These are phyloP conservation scores for Panicum hallii DNA, from an alignment of 202 grass and related monocot species.

Conservation along the genomic window DNA sequence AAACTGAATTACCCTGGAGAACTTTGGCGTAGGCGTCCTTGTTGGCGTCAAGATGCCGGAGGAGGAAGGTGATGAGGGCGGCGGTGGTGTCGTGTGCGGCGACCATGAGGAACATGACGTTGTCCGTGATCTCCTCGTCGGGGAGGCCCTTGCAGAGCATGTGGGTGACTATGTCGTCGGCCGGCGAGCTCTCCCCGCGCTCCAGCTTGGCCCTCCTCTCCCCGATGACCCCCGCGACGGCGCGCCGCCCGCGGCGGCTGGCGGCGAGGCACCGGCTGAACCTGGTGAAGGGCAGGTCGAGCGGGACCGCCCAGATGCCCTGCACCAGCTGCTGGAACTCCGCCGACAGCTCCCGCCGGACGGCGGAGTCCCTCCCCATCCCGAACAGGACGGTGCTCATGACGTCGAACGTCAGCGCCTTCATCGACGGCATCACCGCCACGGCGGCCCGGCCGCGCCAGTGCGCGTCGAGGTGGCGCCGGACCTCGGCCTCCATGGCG, in stretches of 20 bases:
- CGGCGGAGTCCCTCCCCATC: background rate
- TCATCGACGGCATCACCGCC: constrained; percentile 35
- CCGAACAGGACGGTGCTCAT: constrained; percentile 34
- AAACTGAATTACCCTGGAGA: background rate
- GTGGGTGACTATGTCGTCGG: constrained; percentile 34
- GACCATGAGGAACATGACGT: constrained; percentile 30
- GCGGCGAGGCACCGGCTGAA: constrained; percentile 38
- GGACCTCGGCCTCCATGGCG: constrained; percentile 13
- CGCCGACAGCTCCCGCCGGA: background rate
- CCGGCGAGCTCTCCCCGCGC: constrained; percentile 9
- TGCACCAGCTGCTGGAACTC: constrained; percentile 20
- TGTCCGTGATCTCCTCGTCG: constrained; percentile 45
- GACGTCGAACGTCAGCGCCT: constrained; percentile 32
- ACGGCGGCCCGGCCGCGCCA: background rate
- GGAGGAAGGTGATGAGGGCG: constrained; percentile 42
- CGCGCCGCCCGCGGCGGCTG: constrained; percentile 15
- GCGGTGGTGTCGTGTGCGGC: constrained; percentile 35
- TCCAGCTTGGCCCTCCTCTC: background rate
- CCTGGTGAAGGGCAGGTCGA: constrained; percentile 43
- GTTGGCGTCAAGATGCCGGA: constrained; percentile 41
- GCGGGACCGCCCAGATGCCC: constrained; percentile 32
- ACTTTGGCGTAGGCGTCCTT: constrained; percentile 1
- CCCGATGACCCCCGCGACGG: background rate
- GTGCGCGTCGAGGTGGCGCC: background rate
- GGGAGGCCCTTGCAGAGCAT: constrained; percentile 12